Evolutionary conservation across 1,284 basidiomycete genomes (phyloP).

Genomic region (Ceratobasidium sp.): DNA sequence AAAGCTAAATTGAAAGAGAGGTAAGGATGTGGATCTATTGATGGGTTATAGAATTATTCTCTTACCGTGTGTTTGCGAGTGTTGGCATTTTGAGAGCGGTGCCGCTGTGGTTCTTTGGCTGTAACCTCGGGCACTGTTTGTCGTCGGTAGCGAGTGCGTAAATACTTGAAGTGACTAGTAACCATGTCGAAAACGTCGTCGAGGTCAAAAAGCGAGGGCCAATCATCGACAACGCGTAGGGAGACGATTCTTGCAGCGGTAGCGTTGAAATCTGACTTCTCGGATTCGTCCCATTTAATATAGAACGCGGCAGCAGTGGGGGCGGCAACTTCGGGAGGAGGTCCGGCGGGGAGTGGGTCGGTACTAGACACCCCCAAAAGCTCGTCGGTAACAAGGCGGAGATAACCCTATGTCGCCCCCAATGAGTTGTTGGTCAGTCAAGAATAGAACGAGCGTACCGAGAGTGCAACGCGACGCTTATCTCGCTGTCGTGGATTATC

Average conservation of each 20-base stretch:
- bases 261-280: constrained; percentile 6
- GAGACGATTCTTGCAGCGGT: background rate
- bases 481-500: too few relatives aligned
- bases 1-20: background rate
- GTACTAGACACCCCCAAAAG: too few relatives aligned
- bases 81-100: background rate
- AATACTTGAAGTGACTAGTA: background rate
- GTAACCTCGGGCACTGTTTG: background rate
- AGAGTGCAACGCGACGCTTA: too few relatives aligned
- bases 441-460: too few relatives aligned
- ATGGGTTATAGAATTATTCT: too few relatives aligned
- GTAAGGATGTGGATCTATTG: background rate
- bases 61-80: constrained; percentile 1
- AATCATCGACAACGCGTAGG: background rate
- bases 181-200: background rate
- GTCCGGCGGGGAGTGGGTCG: too few relatives aligned
- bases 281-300: background rate
- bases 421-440: too few relatives aligned
- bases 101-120: background rate
- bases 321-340: background rate
- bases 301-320: background rate
- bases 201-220: background rate
- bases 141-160: background rate
- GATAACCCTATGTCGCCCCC: too few relatives aligned
- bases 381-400: too few relatives aligned